Conservation (phyloP, 75 land plant species). For the Cupressus sempervirens region DNA sequence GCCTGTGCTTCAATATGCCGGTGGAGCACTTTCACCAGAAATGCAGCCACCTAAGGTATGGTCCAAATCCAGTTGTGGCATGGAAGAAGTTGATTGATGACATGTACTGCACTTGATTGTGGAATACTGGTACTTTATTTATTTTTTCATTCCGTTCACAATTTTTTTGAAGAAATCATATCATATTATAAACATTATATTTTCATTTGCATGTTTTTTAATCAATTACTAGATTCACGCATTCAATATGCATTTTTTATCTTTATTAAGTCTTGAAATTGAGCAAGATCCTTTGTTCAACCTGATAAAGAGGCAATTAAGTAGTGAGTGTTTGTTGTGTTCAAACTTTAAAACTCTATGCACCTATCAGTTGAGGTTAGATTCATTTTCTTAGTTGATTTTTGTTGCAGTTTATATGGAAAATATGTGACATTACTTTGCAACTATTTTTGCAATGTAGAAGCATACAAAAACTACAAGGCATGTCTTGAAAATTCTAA, state of each 20-base stretch:
- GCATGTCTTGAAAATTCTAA: no score
- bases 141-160: background rate
- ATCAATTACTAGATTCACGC: background rate
- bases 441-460: background rate
- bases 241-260: no score
- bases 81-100: background rate
- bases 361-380: background rate
- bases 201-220: background rate
- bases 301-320: background rate
- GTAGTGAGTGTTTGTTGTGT: conserved; percentile 1
- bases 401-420: background rate
- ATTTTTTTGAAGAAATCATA: background rate
- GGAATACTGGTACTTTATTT: background rate
- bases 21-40: conserved; percentile 93
- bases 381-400: background rate
- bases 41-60: conserved; percentile 95
- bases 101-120: background rate
- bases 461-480: background rate
- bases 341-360: background rate
- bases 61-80: background rate
- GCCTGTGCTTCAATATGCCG: conserved; percentile 84
- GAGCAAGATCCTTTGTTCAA: background rate
- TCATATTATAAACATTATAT: background rate
- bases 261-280: background rate
- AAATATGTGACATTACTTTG: background rate